Evolutionary conservation across 1,284 basidiomycete genomes (phyloP), one percentile per base, ranked within the genome.

Genomic region (Cutaneotrichosporon sp.): DNA sequence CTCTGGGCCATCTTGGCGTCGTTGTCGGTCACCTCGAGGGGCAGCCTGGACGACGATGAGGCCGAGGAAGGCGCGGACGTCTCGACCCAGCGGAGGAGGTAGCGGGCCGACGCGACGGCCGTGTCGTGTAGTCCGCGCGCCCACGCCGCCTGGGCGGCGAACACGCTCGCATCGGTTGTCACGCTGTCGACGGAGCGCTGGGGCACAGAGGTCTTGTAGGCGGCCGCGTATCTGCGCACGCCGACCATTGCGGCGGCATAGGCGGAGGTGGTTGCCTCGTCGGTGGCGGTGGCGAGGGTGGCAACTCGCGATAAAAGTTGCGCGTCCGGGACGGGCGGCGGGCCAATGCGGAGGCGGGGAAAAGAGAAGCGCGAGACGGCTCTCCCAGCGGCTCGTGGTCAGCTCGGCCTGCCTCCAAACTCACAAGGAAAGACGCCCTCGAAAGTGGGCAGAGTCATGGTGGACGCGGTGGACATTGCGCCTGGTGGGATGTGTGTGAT

Each of bases 401-500:
- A 24, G 18, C 9, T 31, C 33, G 8, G 3, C 22, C 33, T 10
- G 9, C n/a, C 4, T 22, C 20, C 1, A 36, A 22, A n/a, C 51
- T 20, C 34, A 53, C 51, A 24, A 16, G 51, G 51, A 18, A 53
- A 53, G 33, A 53, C 51, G 16, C 6, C 22, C 13, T 53, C 51
- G 16, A 53, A 53, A 6, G 34, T 53, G 11, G 51, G 51, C 22
- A 53, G 34, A 1, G 51, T 53, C 33, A 36, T 53, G 34, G 51
- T 53, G 3, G 51, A 53, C 11, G 34, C 51, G 4, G 51, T 53
- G 13, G 33, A 36, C 22, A 38, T 34, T 5, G 51, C 51, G 34
- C 51, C 51, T 38, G 51, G 34, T 7, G 51, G 51, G 9, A 50
- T 38, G 34, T 34, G 34, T 22, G 34, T 38, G 34, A 34, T 53